These are phyloP conservation scores for Xylaria sp. DNA, from an alignment of 2,329 filamentous ascomycete species.

Conservation along the genomic window DNA sequence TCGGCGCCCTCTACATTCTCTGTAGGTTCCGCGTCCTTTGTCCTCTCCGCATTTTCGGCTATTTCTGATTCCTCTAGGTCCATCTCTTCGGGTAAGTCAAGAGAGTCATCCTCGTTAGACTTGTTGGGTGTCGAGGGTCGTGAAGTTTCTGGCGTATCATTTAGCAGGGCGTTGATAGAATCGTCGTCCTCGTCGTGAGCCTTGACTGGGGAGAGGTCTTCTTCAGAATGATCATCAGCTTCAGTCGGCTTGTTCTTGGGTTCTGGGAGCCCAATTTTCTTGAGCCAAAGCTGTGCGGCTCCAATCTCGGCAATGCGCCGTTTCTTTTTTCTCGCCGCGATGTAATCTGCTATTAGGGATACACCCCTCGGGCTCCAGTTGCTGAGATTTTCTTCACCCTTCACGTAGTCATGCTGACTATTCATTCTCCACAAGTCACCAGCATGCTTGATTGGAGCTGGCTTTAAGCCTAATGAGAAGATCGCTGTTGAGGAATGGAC, in stretches of 20 bases:
- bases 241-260: conserved; percentile 50
- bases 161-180: conserved; percentile 68
- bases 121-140: conserved; percentile 52
- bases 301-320: conserved; percentile 83
- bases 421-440: conserved; percentile 97
- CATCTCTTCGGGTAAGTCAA: conserved; percentile 36
- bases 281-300: conserved; percentile 74
- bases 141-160: conserved; percentile 66
- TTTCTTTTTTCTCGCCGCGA: conserved; percentile 78
- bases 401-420: conserved; percentile 93
- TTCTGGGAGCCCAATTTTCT: conserved; percentile 64
- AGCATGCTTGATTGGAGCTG: conserved; percentile 88
- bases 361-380: conserved; percentile 91
- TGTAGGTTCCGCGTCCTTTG: conserved; percentile 11
- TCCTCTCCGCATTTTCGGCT: conserved; percentile 13
- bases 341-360: conserved; percentile 89
- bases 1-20: conserved; percentile 15
- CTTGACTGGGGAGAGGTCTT: conserved; percentile 51
- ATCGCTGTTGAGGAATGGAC: conserved; percentile 88
- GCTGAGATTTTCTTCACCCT: conserved; percentile 87
- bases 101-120: conserved; percentile 41
- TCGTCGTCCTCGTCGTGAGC: conserved; percentile 57
- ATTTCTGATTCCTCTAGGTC: conserved; percentile 23
- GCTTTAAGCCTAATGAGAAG: conserved; percentile 87
- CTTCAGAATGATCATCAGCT: conserved; percentile 54